Percentiles rank a stretch among this genome's conserved stretches.
These are phyloP conservation scores for Aspergillus alliaceus DNA, from an alignment of 2,329 filamentous ascomycete genomes.

Conservation along the genomic window DNA sequence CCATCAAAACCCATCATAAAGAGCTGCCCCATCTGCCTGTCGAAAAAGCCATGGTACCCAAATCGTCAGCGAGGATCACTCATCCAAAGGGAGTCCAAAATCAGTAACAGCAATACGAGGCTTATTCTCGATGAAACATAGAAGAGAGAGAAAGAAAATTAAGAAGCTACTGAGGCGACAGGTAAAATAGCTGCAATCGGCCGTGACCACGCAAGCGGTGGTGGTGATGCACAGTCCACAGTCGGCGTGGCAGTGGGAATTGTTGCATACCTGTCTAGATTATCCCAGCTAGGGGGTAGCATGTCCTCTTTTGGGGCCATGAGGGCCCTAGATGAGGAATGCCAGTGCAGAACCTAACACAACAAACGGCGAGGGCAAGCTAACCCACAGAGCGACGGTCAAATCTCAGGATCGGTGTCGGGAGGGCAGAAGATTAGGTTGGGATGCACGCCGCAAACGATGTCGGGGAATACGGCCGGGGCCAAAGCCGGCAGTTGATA, in stretches of 20 bases:
- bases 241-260: background rate
- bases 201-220: background rate
- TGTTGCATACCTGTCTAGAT: constrained; percentile 39
- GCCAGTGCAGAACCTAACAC: constrained; percentile 20
- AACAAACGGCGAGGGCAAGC: background rate
- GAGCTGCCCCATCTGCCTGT: constrained; percentile 56
- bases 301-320: constrained; percentile 44
- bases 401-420: constrained; percentile 4
- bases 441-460: constrained; percentile 13
- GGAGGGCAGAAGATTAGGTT: constrained; percentile 7
- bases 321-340: constrained; percentile 35
- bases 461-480: constrained; percentile 14
- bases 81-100: background rate
- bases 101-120: background rate
- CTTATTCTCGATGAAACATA: background rate
- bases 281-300: constrained; percentile 42
- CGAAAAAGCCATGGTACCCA: constrained; percentile 71
- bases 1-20: constrained; percentile 70
- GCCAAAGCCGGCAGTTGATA: constrained; percentile 18
- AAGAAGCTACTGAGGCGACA: background rate
- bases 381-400: constrained; percentile 10
- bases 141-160: constrained; percentile 6
- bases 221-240: too few species aligned
- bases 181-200: background rate
- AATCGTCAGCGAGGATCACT: constrained; percentile 37